Percentiles rank a stretch among this genome's conserved stretches.
Evolutionary conservation across 2,329 filamentous ascomycete genomes (phyloP).

Genomic region (Cladosporium phlei): DNA sequence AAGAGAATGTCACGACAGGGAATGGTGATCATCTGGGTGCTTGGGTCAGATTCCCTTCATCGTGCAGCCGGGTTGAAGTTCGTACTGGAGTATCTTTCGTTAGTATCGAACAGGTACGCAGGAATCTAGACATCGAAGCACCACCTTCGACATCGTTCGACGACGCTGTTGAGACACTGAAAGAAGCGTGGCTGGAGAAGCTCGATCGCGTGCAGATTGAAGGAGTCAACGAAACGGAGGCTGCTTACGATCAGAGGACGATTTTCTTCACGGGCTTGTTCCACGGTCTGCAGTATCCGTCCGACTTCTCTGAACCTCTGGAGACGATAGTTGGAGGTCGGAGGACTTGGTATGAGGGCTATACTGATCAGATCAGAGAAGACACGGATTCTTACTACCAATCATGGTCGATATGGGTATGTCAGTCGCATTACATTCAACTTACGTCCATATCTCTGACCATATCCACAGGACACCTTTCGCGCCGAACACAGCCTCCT

Average conservation of each 20-base stretch:
- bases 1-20: constrained; percentile 20
- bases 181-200: constrained; percentile 44
- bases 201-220: constrained; percentile 41
- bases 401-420: constrained; percentile 46
- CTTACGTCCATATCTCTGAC: too few relatives aligned
- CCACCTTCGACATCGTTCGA: constrained; percentile 36
- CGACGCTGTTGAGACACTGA: constrained; percentile 37
- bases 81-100: constrained; percentile 46
- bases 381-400: constrained; percentile 46
- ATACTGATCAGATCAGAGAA: constrained; percentile 42
- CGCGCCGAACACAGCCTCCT: constrained; percentile 45
- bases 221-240: constrained; percentile 39
- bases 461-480: constrained; percentile 38
- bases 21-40: constrained; percentile 38
- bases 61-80: constrained; percentile 37
- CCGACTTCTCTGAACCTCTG: constrained; percentile 44
- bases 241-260: constrained; percentile 40
- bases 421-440: background rate
- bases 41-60: constrained; percentile 37
- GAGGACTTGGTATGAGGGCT: constrained; percentile 43
- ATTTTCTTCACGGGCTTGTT: constrained; percentile 47
- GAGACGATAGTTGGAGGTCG: constrained; percentile 17
- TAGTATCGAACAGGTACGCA: constrained; percentile 44
- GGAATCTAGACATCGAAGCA: constrained; percentile 43
- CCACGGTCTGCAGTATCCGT: constrained; percentile 46